Evolutionary conservation across 768 basidiomycete species (phyloP).

Genomic region (Porpolomopsis calyptriformis): DNA sequence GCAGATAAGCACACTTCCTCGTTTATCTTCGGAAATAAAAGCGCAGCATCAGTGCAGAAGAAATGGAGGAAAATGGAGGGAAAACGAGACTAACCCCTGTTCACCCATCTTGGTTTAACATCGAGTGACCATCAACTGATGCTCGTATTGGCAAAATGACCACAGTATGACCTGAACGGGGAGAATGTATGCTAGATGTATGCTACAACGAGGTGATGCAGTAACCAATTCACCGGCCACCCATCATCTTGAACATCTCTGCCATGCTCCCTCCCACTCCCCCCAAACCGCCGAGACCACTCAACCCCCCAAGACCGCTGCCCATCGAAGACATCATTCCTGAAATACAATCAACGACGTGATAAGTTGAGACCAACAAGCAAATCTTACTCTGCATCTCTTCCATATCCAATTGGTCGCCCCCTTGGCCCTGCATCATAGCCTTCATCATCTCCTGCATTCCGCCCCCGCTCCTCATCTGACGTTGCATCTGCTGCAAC

Average conservation of each 20-base stretch:
- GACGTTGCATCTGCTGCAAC: constrained; percentile 86
- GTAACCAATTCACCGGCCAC: constrained; percentile 44
- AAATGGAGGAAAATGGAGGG: constrained; percentile 42
- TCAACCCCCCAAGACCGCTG: constrained; percentile 48
- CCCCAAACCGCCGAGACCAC: constrained; percentile 48
- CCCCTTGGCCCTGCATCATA: constrained; percentile 93
- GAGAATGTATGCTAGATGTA: not conserved
- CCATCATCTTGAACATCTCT: constrained; percentile 86
- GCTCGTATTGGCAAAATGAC: not conserved
- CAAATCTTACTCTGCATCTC: constrained; percentile 78
- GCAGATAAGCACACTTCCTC: constrained; percentile 74
- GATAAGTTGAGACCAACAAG: constrained; percentile 5
- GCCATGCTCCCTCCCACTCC: constrained; percentile 52
- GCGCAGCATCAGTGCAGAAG: constrained; percentile 52
- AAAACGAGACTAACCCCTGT: no score
- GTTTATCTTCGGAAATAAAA: constrained; percentile 71
- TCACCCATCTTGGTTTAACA: no score
- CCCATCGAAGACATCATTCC: constrained; percentile 90
- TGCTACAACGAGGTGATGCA: not conserved
- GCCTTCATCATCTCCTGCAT: constrained; percentile 98
- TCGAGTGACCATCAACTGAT: no score
- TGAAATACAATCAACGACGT: constrained; percentile 19
- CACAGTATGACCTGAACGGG: not conserved
- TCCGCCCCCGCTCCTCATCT: constrained; percentile 70
- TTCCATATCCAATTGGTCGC: constrained; percentile 85